phyloP scores from a whole-genome alignment of 2,329 filamentous ascomycete genomes.

The Beauveria scarabaeidicola region DNA sequence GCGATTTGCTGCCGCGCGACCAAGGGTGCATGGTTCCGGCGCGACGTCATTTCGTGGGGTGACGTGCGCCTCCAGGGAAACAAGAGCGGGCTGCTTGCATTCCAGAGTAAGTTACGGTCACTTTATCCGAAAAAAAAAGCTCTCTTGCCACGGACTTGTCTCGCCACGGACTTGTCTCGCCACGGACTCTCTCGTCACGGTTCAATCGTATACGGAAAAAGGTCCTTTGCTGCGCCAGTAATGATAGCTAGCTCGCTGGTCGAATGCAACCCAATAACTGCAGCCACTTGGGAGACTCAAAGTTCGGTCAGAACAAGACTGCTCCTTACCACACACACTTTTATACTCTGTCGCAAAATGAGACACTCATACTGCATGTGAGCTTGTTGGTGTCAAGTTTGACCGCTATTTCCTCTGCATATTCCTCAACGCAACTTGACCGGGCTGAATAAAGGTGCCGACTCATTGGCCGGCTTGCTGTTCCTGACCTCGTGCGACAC shows the following conservation, averaged over 20 bases:
- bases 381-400: neutral
- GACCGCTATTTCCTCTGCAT: conserved; percentile 6
- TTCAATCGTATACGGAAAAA: neutral
- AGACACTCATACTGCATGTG: neutral
- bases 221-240: no score
- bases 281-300: neutral
- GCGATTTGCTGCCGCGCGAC: neutral
- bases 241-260: neutral
- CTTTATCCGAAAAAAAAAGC: neutral
- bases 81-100: neutral
- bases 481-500: conserved; percentile 4
- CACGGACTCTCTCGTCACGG: neutral
- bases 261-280: neutral
- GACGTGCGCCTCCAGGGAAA: neutral
- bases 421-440: neutral
- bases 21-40: neutral
- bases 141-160: no score
- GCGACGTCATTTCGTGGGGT: conserved; percentile 3
- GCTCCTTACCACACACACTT: neutral
- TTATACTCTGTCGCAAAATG: neutral
- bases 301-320: neutral
- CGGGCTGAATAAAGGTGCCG: neutral
- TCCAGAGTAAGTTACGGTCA: neutral
- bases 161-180: no score
- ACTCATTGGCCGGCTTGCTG: neutral